Evolutionary conservation across 179 eudicot genomes (phyloP).

Genomic region (Beta macrorhiza): DNA sequence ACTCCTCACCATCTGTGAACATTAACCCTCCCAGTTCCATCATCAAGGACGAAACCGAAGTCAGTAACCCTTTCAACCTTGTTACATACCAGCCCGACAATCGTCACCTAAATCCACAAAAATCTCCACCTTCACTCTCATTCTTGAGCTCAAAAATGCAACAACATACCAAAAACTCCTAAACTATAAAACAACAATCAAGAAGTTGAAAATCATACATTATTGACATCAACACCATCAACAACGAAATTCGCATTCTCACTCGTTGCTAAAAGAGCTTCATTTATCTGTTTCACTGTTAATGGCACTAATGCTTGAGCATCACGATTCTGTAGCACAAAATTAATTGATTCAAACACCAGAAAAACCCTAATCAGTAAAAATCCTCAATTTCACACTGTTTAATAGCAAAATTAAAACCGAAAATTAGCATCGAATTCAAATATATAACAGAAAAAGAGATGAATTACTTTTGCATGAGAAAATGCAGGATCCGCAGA

Average conservation of each 20-base stretch:
- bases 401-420: background rate
- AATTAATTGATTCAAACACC: background rate
- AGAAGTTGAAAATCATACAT: slow-evolving; percentile 34
- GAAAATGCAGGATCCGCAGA: slow-evolving; percentile 51
- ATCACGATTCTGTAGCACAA: slow-evolving; percentile 61
- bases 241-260: slow-evolving; percentile 53
- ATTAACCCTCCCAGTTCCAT: slow-evolving; percentile 82
- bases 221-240: slow-evolving; percentile 72
- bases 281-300: slow-evolving; percentile 82
- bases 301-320: slow-evolving; percentile 62
- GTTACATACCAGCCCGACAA: slow-evolving; percentile 67
- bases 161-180: background rate
- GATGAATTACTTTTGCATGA: slow-evolving; percentile 47
- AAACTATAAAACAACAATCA: background rate
- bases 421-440: background rate
- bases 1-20: slow-evolving; percentile 67
- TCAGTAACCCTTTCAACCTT: slow-evolving; percentile 77
- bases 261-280: slow-evolving; percentile 46
- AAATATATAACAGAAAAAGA: too few relatives aligned
- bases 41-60: slow-evolving; percentile 67
- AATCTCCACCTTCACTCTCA: background rate
- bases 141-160: background rate
- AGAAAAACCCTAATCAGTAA: background rate
- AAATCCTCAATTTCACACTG: background rate
- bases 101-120: slow-evolving; percentile 52